These are phyloP conservation scores for Xylariaceae sp. DNA, from an alignment of 2,329 filamentous ascomycete species.

Conservation along the genomic window DNA sequence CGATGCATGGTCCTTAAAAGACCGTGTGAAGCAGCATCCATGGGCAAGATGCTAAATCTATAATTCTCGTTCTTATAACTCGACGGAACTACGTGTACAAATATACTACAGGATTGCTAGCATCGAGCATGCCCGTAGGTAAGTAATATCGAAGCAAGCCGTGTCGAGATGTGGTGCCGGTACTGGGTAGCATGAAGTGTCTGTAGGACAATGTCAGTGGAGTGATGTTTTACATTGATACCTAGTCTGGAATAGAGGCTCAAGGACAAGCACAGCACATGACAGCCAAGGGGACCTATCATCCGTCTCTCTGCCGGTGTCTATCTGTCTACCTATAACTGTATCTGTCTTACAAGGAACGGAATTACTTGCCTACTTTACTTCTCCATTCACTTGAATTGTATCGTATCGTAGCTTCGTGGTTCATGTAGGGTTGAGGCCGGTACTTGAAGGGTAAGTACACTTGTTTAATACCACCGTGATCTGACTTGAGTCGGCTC, in stretches of 20 bases:
- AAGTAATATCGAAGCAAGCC: too few relatives aligned
- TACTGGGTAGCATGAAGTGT: not conserved
- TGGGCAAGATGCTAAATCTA: too few relatives aligned
- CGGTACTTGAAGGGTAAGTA: too few relatives aligned
- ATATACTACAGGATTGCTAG: not conserved
- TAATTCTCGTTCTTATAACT: too few relatives aligned
- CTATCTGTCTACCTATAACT: not conserved
- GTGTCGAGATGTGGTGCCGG: too few relatives aligned
- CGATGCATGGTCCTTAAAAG: not conserved
- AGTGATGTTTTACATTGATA: not conserved
- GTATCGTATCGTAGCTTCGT: too few relatives aligned
- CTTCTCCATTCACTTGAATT: too few relatives aligned
- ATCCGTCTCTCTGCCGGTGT: not conserved
- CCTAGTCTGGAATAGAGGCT: not conserved
- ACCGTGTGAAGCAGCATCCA: not conserved
- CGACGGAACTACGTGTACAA: too few relatives aligned
- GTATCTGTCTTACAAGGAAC: not conserved
- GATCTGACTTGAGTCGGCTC: too few relatives aligned
- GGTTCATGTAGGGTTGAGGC: too few relatives aligned
- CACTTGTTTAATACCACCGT: too few relatives aligned
- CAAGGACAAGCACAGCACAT: constrained; percentile 3
- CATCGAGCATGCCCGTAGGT: too few relatives aligned
- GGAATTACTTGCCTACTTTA: not conserved
- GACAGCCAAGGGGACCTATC: not conserved
- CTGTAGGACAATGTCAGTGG: not conserved